These are phyloP conservation scores for Chlamydomonas eustigma DNA, from an alignment of 139 green algal genomes.

Conservation along the genomic window DNA sequence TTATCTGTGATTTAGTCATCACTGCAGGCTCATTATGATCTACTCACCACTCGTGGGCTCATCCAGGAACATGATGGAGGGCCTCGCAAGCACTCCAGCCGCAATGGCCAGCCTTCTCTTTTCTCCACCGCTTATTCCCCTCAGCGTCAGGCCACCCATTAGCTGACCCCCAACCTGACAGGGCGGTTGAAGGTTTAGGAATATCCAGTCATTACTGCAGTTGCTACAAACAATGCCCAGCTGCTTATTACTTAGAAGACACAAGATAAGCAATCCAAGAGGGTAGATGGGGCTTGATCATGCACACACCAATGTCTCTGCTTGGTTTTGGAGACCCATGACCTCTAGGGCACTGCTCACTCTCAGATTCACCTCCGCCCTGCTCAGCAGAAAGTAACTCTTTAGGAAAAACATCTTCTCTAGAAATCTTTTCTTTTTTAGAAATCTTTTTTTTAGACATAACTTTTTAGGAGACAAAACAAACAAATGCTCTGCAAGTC, in stretches of 20 bases:
- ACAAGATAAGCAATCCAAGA: too few relatives aligned
- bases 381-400: too few relatives aligned
- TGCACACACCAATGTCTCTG: constrained; percentile 1
- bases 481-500: too few relatives aligned
- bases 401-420: too few relatives aligned
- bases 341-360: neutral
- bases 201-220: neutral
- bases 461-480: too few relatives aligned
- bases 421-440: too few relatives aligned
- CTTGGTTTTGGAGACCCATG: neutral
- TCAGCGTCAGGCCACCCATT: constrained; percentile 47
- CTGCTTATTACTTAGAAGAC: too few relatives aligned
- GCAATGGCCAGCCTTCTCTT: constrained; percentile 47
- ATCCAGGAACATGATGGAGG: constrained; percentile 39
- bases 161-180: constrained; percentile 43
- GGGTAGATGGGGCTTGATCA: too few relatives aligned
- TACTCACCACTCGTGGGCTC: constrained; percentile 16
- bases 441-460: too few relatives aligned
- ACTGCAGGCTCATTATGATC: neutral
- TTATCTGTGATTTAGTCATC: too few relatives aligned
- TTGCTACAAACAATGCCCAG: neutral
- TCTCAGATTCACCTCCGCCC: neutral
- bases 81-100: constrained; percentile 4
- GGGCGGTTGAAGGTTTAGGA: neutral
- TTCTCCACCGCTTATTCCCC: constrained; percentile 56